phyloP scores from a whole-genome alignment of 2,329 filamentous ascomycete genomes.

The Proliferodiscus dingleyae region DNA sequence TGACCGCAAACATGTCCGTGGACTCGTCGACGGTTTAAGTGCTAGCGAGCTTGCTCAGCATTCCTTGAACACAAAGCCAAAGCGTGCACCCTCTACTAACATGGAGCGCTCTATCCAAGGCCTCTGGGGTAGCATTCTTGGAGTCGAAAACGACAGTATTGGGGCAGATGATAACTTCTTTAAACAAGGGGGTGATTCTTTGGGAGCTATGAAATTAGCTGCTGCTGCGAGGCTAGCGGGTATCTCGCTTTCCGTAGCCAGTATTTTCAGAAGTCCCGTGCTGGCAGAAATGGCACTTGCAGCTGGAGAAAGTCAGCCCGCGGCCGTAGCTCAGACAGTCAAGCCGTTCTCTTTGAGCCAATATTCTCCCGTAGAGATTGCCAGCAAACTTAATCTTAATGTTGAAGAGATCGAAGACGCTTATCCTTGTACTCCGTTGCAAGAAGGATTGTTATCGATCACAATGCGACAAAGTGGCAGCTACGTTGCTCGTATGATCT shows the following conservation, averaged over 20 bases:
- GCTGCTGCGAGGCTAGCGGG: conserved; percentile 28
- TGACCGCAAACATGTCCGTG: background rate
- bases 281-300: background rate
- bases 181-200: conserved; percentile 31
- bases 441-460: conserved; percentile 34
- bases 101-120: too few relatives aligned
- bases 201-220: conserved; percentile 38
- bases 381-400: conserved; percentile 18
- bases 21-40: too few relatives aligned
- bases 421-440: conserved; percentile 33
- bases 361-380: background rate
- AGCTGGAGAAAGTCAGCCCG: too few relatives aligned
- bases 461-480: too few relatives aligned
- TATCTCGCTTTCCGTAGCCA: conserved; percentile 34
- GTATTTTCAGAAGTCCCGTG: conserved; percentile 20
- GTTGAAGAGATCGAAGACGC: conserved; percentile 31
- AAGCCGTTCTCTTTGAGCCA: too few relatives aligned
- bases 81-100: too few relatives aligned
- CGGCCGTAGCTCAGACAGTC: background rate
- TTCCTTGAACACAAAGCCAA: too few relatives aligned
- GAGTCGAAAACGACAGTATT: too few relatives aligned
- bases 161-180: conserved; percentile 37
- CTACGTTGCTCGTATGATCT: conserved; percentile 31
- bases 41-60: too few relatives aligned
- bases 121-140: too few relatives aligned